Evolutionary conservation across 352 stramenopile genomes (phyloP), one percentile per base, ranked within the genome.

Genomic region (Thalassiosira livingstoniorum): DNA sequence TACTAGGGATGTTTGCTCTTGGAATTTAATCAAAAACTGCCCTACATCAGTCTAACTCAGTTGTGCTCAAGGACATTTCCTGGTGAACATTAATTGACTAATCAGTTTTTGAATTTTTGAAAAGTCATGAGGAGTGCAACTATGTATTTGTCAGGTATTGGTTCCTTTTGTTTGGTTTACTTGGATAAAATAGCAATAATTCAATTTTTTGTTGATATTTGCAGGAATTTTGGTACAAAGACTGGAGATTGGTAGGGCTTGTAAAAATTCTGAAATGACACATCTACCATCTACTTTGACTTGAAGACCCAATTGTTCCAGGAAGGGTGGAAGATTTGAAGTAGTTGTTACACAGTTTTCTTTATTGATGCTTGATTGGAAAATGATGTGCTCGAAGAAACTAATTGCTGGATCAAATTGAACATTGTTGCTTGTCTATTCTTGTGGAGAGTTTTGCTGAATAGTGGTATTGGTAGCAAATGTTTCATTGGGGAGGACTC

Each of bases 141-240:
- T 1, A 43, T 2, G 27, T 29, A 27, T n/a, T 65, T 39, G 63
- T 43, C 60, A 37, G 60, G 58, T 29, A 80, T 80, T 25, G 72
- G 72, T 23, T 75, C 51, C 2, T 45, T 58, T n/a, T n/a, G n/a
- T n/a, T n/a, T n/a, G n/a, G n/a, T n/a, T n/a, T n/a, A n/a, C n/a
- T n/a, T n/a, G 13, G 66, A 42, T 5, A 68, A 23, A 31, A 80
- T 72, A 53, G 45, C 39, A 39, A 80, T 37, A 18, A 80, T 4
- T 25, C 47, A 80, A 32, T 34, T 67, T 73, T 11, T 64, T 29
- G 3, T 80, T 61, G 15, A 65, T 53, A 37, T 74, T 39, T 13
- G 18, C 1, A 60, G 72, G 62, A 45, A 80, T 73, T 34, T 74
- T 10, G 23, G 45, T 23, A 39, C 23, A 55, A 18, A 73, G 27